phyloP scores from a whole-genome alignment of 805 yeast species.

The Barnettozyma pratensis region DNA sequence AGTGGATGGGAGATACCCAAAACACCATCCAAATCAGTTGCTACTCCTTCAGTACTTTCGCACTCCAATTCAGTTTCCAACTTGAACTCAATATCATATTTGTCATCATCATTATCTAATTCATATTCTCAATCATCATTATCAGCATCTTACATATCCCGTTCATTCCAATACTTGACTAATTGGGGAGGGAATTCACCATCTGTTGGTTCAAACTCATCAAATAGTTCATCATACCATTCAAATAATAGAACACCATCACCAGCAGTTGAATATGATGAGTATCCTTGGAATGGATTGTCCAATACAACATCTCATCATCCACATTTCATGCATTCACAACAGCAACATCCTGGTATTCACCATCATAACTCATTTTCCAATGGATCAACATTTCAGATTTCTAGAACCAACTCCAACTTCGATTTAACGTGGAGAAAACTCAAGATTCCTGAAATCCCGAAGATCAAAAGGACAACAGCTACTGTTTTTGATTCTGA shows the following conservation, averaged over 20 bases:
- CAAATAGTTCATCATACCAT: constrained; percentile 17
- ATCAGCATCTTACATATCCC: constrained; percentile 25
- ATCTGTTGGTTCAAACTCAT: constrained; percentile 24
- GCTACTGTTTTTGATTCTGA: constrained; percentile 9
- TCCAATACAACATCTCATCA: not conserved
- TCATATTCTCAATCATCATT: constrained; percentile 20
- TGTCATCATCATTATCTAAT: constrained; percentile 35
- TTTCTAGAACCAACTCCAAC: not conserved
- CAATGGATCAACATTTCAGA: constrained; percentile 1
- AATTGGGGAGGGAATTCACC: constrained; percentile 19
- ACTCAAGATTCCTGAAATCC: constrained; percentile 23
- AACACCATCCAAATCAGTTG: constrained; percentile 23
- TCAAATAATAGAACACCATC: constrained; percentile 28
- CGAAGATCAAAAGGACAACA: constrained; percentile 23
- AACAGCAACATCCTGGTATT: not conserved
- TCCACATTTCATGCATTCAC: not conserved
- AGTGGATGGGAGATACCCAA: constrained; percentile 39
- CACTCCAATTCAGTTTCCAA: constrained; percentile 30
- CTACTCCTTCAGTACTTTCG: constrained; percentile 28
- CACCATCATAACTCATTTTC: constrained; percentile 22
- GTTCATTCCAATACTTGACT: constrained; percentile 25
- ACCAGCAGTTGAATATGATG: constrained; percentile 34
- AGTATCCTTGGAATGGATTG: constrained; percentile 32
- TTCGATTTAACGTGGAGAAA: constrained; percentile 11
- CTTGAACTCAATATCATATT: constrained; percentile 31